These are phyloP conservation scores for Zhuliangozyma blackwelliae DNA, from an alignment of 1,139 yeast species.

Conservation along the genomic window DNA sequence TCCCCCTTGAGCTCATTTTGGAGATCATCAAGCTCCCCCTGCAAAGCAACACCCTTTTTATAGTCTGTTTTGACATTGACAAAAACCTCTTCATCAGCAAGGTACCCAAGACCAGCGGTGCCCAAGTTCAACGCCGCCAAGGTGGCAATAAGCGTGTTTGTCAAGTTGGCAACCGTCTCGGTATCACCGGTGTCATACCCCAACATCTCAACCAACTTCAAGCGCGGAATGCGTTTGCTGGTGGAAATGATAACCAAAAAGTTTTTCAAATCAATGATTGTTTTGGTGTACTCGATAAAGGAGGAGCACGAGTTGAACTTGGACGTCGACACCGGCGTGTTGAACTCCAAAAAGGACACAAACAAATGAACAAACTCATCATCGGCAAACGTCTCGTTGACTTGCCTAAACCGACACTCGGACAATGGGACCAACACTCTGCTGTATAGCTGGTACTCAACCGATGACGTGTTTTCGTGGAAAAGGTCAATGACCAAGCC, in stretches of 20 bases:
- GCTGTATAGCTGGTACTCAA: conserved; percentile 16
- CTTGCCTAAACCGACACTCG: conserved; percentile 12
- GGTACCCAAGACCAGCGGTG: conserved; percentile 25
- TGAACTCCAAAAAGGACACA: conserved; percentile 16
- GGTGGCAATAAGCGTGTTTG: conserved; percentile 17
- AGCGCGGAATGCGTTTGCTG: conserved; percentile 19
- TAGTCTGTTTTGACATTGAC: conserved; percentile 11
- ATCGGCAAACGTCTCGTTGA: conserved; percentile 11
- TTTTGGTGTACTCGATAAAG: conserved; percentile 20
- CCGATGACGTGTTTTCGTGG: conserved; percentile 12
- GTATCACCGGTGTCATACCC: conserved; percentile 18
- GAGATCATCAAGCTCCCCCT: conserved; percentile 17
- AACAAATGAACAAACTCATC: conserved; percentile 10
- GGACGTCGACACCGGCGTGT: conserved; percentile 18
- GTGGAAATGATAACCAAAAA: conserved; percentile 26
- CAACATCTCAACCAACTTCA: conserved; percentile 19
- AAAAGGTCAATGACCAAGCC: conserved; percentile 19
- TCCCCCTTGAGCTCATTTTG: conserved; percentile 21
- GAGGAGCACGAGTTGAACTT: conserved; percentile 6
- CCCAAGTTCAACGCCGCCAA: conserved; percentile 27
- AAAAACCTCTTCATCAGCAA: conserved; percentile 19
- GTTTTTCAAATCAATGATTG: conserved; percentile 27
- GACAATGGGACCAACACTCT: conserved; percentile 16
- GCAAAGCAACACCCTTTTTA: conserved; percentile 4
- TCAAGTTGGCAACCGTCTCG: conserved; percentile 9